Evolutionary conservation across 1,284 basidiomycete genomes (phyloP).

Genomic region (Cryptococcus hybrid): DNA sequence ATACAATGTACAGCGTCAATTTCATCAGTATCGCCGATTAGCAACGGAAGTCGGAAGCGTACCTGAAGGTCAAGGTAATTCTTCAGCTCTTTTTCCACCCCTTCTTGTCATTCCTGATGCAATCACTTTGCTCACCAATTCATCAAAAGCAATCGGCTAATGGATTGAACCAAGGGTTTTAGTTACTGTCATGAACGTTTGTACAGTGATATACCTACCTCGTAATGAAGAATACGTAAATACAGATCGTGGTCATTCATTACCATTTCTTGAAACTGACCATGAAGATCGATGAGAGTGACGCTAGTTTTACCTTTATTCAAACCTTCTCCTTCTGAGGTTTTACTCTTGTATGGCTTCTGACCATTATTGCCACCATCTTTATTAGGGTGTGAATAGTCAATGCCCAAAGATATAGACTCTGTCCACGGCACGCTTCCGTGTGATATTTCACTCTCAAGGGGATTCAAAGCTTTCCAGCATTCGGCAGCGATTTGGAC

Average conservation of each 20-base stretch:
- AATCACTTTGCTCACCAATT: slow-evolving; percentile 36
- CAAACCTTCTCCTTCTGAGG: not conserved
- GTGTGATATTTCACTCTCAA: not conserved
- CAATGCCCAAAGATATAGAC: too few relatives aligned
- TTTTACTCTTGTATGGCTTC: not conserved
- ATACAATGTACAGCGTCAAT: not conserved
- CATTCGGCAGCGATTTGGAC: slow-evolving; percentile 36
- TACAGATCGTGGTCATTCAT: slow-evolving; percentile 31
- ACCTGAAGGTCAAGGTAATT: slow-evolving; percentile 44
- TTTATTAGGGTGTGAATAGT: too few relatives aligned
- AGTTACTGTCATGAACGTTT: not conserved
- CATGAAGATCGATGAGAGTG: slow-evolving; percentile 11
- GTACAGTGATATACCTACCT: slow-evolving; percentile 23
- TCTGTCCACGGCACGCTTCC: too few relatives aligned
- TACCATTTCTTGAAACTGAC: slow-evolving; percentile 35
- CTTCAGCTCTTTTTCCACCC: slow-evolving; percentile 39
- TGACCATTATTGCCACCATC: too few relatives aligned
- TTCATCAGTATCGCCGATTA: not conserved
- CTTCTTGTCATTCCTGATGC: slow-evolving; percentile 26
- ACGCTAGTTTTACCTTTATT: slow-evolving; percentile 2
- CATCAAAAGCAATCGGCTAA: slow-evolving; percentile 46
- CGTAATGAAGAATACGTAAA: slow-evolving; percentile 43
- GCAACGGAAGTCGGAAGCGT: slow-evolving; percentile 8
- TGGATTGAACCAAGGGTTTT: not conserved
- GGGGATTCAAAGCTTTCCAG: slow-evolving; percentile 43